These are phyloP conservation scores for Phlebiopsis flavidoalba DNA, from an alignment of 768 basidiomycete species.

Conservation along the genomic window DNA sequence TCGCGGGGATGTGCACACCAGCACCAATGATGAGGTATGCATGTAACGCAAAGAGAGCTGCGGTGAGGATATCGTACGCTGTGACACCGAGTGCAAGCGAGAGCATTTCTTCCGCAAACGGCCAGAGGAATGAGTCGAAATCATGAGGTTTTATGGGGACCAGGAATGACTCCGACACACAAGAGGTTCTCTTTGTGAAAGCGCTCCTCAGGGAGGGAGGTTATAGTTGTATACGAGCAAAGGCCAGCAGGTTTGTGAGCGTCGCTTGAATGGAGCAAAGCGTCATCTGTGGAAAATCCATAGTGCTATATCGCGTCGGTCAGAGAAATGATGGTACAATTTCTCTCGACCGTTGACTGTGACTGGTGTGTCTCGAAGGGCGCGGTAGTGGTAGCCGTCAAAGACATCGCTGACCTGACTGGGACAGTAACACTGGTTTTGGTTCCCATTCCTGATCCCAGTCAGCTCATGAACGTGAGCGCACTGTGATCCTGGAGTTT, in stretches of 20 bases:
- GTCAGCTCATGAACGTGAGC: background rate
- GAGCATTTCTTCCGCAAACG: constrained; percentile 23
- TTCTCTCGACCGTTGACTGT: constrained; percentile 21
- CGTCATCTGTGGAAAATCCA: constrained; percentile 38
- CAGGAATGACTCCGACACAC: constrained; percentile 20
- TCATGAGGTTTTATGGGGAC: constrained; percentile 17
- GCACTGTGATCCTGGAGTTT: background rate
- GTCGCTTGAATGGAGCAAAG: constrained; percentile 30
- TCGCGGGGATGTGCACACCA: constrained; percentile 25
- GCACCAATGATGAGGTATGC: constrained; percentile 19
- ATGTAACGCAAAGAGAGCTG: constrained; percentile 16
- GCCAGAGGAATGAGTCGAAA: constrained; percentile 24
- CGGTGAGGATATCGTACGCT: constrained; percentile 9
- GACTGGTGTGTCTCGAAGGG: constrained; percentile 14
- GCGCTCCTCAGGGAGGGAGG: constrained; percentile 17
- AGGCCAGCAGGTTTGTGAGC: constrained; percentile 33
- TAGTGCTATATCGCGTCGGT: constrained; percentile 37
- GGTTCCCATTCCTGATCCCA: background rate
- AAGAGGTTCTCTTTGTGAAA: constrained; percentile 14
- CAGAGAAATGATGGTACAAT: constrained; percentile 30
- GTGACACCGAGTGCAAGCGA: constrained; percentile 17
- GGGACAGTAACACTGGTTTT: background rate
- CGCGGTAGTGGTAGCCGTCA: background rate
- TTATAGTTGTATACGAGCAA: constrained; percentile 38
- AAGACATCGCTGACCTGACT: background rate